Base-by-base conservation (phyloP, 768 basidiomycete genomes). In the Pulveroboletus sp. region DNA sequence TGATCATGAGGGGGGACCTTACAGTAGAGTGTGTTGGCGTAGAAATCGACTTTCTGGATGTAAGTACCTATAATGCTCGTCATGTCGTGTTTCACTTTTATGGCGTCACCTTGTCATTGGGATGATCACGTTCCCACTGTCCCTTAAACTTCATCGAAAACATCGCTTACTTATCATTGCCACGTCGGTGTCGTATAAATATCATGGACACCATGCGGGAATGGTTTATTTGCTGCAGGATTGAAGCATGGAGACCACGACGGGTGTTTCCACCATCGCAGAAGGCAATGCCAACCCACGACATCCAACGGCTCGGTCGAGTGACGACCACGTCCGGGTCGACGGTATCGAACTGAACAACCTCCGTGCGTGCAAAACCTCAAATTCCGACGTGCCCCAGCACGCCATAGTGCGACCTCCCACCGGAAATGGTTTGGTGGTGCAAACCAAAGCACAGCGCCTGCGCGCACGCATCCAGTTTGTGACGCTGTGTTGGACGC, bases 401-500 rank as follows among this genome's bases (percentile, higher is more conserved):
- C 29, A 38, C 29, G 24, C 10, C 7, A n/a, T n/a, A n/a, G n/a
- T n/a, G n/a, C n/a, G n/a, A n/a, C n/a, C n/a, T n/a, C n/a, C n/a
- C n/a, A n/a, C n/a, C n/a, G n/a, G n/a, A n/a, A n/a, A n/a, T n/a
- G n/a, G n/a, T n/a, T n/a, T n/a, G n/a, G 39, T 45, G 6, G 33
- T 35, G 13, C 59, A 52, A 17, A 58, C 56, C 20, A 63, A 43
- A 37, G 44, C 48, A 14, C 69, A 66, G 41, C 46, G 46, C 9
- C 42, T 55, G 17, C 65, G 48, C 5, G 57, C 49, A 13, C 56
- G 46, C 3, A 50, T 70, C n/a, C 72, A 73, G 34, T 65, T 72
- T 35, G 51, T 43, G 9, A 55, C 67, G 1, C 58, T 73, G 2
- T 73, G 69, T 51, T 72, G 60, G 57, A 58, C 62, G 36, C 10